These are phyloP conservation scores for Globisporangium takayamanum DNA, from an alignment of 352 stramenopile genomes.

Conservation along the genomic window DNA sequence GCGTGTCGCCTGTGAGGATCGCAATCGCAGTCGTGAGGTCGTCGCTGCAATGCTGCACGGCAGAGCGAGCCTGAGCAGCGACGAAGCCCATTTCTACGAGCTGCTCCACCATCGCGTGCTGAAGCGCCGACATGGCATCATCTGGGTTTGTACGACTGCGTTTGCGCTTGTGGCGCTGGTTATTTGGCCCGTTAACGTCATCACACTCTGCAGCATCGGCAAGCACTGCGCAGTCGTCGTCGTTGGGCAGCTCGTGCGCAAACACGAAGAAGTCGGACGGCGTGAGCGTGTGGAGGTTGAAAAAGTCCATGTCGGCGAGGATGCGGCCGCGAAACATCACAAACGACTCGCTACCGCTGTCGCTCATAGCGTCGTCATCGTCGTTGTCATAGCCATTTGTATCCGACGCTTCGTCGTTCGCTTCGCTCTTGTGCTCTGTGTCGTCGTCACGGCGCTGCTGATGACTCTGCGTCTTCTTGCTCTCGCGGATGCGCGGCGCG, in stretches of 20 bases:
- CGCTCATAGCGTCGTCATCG: background rate
- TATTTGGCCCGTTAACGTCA: too few relatives aligned
- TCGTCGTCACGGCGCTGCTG: background rate
- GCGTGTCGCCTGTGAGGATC: constrained; percentile 32
- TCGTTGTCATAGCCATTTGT: too few relatives aligned
- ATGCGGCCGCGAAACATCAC: constrained; percentile 52
- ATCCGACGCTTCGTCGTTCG: background rate
- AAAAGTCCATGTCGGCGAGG: constrained; percentile 45
- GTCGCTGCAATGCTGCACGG: constrained; percentile 20
- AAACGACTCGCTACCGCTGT: constrained; percentile 24
- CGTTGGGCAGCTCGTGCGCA: constrained; percentile 22
- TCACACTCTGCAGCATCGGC: too few relatives aligned
- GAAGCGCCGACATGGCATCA: constrained; percentile 6
- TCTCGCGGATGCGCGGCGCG: too few relatives aligned
- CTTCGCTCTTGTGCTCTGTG: background rate
- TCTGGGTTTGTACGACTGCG: background rate
- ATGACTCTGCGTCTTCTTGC: background rate
- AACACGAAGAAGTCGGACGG: constrained; percentile 63
- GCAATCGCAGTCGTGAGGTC: constrained; percentile 35
- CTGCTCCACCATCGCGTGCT: constrained; percentile 17
- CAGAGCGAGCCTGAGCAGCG: constrained; percentile 17
- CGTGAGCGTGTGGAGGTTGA: constrained; percentile 47
- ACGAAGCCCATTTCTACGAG: constrained; percentile 66
- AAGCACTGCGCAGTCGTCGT: background rate
- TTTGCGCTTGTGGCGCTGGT: constrained; percentile 6